Conservation (phyloP, 129 eudicot species). For the Kitagawia praeruptora region DNA sequence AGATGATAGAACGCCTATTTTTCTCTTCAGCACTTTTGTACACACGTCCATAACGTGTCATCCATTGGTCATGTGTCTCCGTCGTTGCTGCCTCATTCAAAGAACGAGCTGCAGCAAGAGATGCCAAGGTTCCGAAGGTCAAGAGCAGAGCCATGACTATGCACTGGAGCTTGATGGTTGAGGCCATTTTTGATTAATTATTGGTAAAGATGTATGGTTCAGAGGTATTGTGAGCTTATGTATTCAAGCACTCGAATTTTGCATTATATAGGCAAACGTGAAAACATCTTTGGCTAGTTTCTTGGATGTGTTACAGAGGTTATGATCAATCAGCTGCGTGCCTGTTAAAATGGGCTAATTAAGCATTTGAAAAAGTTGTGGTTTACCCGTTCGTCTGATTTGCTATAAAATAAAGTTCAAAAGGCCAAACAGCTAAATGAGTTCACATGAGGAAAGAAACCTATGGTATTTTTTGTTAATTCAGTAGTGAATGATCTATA, state of each 20-base stretch:
- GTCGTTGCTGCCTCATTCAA: neutral
- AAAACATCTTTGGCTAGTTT: neutral
- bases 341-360: neutral
- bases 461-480: neutral
- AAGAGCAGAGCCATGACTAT: neutral
- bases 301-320: neutral
- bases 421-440: neutral
- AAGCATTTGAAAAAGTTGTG: neutral
- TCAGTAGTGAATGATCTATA: too few species aligned
- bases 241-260: neutral
- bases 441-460: neutral
- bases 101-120: neutral
- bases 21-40: neutral
- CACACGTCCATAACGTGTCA: conserved; percentile 6
- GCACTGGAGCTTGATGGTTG: neutral
- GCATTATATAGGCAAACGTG: neutral
- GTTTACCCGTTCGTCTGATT: neutral
- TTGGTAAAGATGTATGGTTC: neutral
- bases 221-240: neutral
- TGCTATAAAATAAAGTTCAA: neutral
- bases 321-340: neutral
- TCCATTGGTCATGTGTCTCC: conserved; percentile 5
- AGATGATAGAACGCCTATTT: neutral
- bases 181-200: neutral
- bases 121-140: neutral